Evolutionary conservation across 805 yeast species (phyloP).

Genomic region (Candida jianshihensis): DNA sequence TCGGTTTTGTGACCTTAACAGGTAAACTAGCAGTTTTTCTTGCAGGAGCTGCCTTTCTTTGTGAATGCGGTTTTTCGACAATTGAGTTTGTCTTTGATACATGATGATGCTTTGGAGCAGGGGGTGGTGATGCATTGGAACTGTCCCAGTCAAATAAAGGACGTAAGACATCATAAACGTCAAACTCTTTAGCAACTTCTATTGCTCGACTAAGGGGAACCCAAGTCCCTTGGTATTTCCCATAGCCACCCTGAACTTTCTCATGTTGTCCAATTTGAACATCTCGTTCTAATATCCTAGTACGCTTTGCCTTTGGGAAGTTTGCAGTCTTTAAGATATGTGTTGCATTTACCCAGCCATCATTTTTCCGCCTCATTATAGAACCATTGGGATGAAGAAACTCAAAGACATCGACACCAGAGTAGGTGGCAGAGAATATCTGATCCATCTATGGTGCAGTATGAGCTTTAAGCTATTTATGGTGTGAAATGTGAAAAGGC

Average conservation of each 20-base stretch:
- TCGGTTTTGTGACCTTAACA: neutral
- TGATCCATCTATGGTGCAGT: slow-evolving; percentile 19
- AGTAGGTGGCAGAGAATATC: slow-evolving; percentile 70
- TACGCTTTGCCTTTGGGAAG: slow-evolving; percentile 90
- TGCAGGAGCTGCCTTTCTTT: slow-evolving; percentile 13
- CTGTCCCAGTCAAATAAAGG: slow-evolving; percentile 61
- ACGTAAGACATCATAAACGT: slow-evolving; percentile 51
- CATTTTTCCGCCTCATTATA: slow-evolving; percentile 69
- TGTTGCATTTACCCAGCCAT: slow-evolving; percentile 90
- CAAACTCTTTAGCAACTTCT: slow-evolving; percentile 57
- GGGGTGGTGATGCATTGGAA: slow-evolving; percentile 50
- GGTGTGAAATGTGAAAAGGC: neutral
- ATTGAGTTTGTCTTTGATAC: slow-evolving; percentile 34
- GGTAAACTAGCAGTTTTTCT: slow-evolving; percentile 22
- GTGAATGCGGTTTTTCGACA: slow-evolving; percentile 7
- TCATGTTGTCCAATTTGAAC: slow-evolving; percentile 89
- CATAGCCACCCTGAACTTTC: slow-evolving; percentile 95
- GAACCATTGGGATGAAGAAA: slow-evolving; percentile 59
- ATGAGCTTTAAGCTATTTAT: neutral
- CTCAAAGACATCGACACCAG: slow-evolving; percentile 82
- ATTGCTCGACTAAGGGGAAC: slow-evolving; percentile 76
- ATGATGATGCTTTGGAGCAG: slow-evolving; percentile 61
- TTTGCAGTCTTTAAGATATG: slow-evolving; percentile 90
- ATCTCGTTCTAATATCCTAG: slow-evolving; percentile 85
- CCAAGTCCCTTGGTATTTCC: slow-evolving; percentile 97